phyloP scores from a whole-genome alignment of 2,329 filamentous ascomycete species.

The Thelonectria discophora region DNA sequence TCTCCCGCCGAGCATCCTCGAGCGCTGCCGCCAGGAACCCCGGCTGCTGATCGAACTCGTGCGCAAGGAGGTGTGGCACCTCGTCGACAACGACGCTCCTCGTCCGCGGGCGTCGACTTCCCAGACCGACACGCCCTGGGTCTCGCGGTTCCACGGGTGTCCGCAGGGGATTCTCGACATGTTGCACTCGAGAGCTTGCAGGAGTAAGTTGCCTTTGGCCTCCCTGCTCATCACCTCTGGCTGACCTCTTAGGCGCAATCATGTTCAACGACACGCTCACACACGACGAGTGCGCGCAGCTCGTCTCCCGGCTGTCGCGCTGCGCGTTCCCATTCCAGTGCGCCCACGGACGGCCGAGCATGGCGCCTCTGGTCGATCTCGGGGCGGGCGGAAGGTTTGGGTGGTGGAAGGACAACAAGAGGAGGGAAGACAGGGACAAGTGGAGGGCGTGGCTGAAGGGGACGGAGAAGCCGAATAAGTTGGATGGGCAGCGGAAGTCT shows the following conservation, averaged over 20 bases:
- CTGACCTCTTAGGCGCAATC: slow-evolving; percentile 63
- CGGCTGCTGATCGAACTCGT: slow-evolving; percentile 77
- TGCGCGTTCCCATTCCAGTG: slow-evolving; percentile 84
- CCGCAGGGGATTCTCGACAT: slow-evolving; percentile 80
- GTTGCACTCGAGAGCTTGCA: slow-evolving; percentile 78
- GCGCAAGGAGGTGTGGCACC: slow-evolving; percentile 76
- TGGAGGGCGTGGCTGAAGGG: slow-evolving; percentile 36
- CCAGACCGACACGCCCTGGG: slow-evolving; percentile 56
- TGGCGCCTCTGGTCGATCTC: slow-evolving; percentile 69
- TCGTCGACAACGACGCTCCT: slow-evolving; percentile 56
- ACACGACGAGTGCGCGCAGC: slow-evolving; percentile 62
- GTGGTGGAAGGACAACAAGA: slow-evolving; percentile 38
- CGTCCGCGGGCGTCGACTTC: slow-evolving; percentile 10
- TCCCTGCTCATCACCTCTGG: not conserved
- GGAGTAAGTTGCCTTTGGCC: slow-evolving; percentile 59
- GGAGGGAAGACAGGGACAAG: slow-evolving; percentile 3
- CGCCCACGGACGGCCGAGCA: slow-evolving; percentile 77
- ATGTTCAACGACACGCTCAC: slow-evolving; percentile 84
- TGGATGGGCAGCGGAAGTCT: slow-evolving; percentile 7
- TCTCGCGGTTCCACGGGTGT: slow-evolving; percentile 71
- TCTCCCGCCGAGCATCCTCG: slow-evolving; percentile 76
- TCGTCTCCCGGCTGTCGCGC: slow-evolving; percentile 65
- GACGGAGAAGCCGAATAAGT: not conserved
- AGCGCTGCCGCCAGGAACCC: slow-evolving; percentile 79
- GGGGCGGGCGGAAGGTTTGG: slow-evolving; percentile 43